These are phyloP conservation scores for Coffea humblotiana DNA, from an alignment of 305 asterid genomes.

Conservation along the genomic window DNA sequence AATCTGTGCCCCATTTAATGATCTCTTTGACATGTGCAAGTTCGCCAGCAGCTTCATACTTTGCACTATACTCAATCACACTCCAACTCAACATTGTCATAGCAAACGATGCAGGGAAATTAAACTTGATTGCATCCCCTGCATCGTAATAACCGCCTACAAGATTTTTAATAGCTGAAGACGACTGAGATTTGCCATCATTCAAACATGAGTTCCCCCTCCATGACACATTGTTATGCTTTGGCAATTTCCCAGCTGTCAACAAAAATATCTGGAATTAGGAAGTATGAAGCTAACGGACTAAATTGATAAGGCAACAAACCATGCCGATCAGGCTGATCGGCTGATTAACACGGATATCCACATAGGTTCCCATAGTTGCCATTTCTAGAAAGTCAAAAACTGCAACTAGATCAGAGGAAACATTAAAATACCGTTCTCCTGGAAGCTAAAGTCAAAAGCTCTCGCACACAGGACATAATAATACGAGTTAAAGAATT, in stretches of 20 bases:
- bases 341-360: background rate
- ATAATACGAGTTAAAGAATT: background rate
- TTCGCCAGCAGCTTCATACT: conserved; percentile 86
- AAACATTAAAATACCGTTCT: background rate
- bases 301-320: background rate
- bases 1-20: conserved; percentile 95
- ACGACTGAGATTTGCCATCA: conserved; percentile 40
- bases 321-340: background rate
- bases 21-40: conserved; percentile 72
- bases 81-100: conserved; percentile 99
- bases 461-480: conserved; percentile 4
- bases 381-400: background rate
- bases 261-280: conserved; percentile 18
- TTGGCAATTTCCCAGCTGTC: conserved; percentile 57
- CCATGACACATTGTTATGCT: conserved; percentile 59
- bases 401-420: background rate
- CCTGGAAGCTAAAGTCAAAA: conserved; percentile 15
- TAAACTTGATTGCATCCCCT: conserved; percentile 90
- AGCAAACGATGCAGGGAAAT: conserved; percentile 81
- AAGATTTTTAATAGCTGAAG: conserved; percentile 37
- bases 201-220: conserved; percentile 50
- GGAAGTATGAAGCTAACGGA: conserved; percentile 7
- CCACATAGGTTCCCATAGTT: background rate
- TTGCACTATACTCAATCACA: conserved; percentile 79
- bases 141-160: conserved; percentile 93